Conservation (phyloP, 2,329 filamentous ascomycete species). For the Biscogniauxia mediterranea region DNA sequence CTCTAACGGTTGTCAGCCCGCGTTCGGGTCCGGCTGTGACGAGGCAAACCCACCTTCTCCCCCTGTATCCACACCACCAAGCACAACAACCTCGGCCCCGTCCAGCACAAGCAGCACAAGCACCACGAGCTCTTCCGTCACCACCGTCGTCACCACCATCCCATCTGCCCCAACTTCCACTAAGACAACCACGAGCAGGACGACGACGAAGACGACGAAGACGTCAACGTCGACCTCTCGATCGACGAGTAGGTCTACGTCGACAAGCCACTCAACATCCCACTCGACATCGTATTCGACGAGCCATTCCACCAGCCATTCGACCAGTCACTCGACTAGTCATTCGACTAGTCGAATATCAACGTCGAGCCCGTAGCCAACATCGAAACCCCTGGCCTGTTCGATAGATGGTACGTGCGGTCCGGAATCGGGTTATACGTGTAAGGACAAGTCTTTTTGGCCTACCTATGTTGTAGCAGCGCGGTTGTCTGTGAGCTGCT, state of each 20-base stretch:
- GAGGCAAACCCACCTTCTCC: constrained; percentile 10
- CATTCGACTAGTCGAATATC: constrained; percentile 11
- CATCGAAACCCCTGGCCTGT: constrained; percentile 1
- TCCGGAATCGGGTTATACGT: constrained; percentile 19
- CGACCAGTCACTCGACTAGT: constrained; percentile 10
- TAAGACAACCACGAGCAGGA: constrained; percentile 18
- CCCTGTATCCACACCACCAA: constrained; percentile 15
- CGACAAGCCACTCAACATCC: constrained; percentile 9
- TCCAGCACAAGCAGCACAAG: constrained; percentile 12
- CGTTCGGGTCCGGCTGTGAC: constrained; percentile 31
- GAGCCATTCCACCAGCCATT: constrained; percentile 10
- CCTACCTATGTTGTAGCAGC: constrained; percentile 17
- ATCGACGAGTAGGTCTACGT: constrained; percentile 13
- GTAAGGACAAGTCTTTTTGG: constrained; percentile 16
- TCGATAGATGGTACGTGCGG: constrained; percentile 23
- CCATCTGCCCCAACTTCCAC: constrained; percentile 14
- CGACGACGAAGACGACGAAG: constrained; percentile 7
- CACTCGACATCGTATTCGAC: constrained; percentile 12
- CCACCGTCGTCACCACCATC: not conserved
- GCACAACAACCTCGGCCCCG: constrained; percentile 11
- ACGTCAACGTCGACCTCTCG: constrained; percentile 18
- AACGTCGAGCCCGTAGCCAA: constrained; percentile 10
- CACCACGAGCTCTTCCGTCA: constrained; percentile 6
- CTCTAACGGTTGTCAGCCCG: constrained; percentile 37
- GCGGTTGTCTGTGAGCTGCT: constrained; percentile 16